phyloP scores from a whole-genome alignment of 2,329 filamentous ascomycete genomes.

The Penicillium freii region DNA sequence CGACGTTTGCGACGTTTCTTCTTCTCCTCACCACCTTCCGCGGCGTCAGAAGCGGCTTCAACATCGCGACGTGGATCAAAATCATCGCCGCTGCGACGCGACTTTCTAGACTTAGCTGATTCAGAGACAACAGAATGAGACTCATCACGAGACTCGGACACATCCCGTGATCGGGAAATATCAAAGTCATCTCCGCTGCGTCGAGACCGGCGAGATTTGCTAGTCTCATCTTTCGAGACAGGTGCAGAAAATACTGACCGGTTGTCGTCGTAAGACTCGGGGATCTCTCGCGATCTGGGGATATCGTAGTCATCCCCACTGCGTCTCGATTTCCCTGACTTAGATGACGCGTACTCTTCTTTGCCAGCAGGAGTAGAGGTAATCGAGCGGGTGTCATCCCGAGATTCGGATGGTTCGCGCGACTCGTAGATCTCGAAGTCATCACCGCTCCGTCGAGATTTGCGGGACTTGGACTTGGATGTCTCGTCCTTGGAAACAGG shows the following conservation, averaged over 20 bases:
- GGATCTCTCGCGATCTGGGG: background rate
- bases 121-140: constrained; percentile 25
- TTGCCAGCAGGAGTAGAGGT: background rate
- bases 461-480: constrained; percentile 2
- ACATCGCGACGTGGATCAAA: constrained; percentile 22
- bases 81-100: constrained; percentile 23
- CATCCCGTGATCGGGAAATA: background rate
- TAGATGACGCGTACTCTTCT: background rate
- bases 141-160: constrained; percentile 11
- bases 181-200: constrained; percentile 3
- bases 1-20: constrained; percentile 28
- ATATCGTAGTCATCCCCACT: background rate
- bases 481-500: constrained; percentile 6
- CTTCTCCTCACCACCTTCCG: constrained; percentile 21
- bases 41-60: constrained; percentile 7
- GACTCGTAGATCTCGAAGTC: constrained; percentile 3
- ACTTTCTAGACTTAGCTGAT: constrained; percentile 18
- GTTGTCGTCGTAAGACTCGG: background rate
- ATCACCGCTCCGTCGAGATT: constrained; percentile 3
- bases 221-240: background rate
- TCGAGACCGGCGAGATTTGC: constrained; percentile 1
- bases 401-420: background rate
- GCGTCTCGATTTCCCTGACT: background rate
- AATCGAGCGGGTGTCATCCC: background rate
- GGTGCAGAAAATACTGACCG: background rate